Conservation (phyloP, 257 asterid species). For the Przewalskia tangutica region DNA sequence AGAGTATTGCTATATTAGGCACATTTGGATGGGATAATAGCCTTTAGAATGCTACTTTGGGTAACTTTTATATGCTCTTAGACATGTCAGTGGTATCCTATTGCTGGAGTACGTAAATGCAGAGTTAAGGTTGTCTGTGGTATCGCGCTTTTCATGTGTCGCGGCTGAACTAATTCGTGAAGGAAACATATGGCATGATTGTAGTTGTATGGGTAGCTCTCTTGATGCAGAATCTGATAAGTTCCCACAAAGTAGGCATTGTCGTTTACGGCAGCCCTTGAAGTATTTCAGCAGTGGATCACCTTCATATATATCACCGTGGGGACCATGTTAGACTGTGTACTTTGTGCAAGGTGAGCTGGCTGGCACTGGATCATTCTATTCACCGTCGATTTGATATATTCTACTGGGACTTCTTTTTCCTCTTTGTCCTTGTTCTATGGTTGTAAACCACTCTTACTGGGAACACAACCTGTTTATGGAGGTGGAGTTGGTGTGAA, state of each 20-base stretch:
- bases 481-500: neutral
- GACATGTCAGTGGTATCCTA: neutral
- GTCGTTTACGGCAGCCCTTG: slow-evolving; percentile 4
- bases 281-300: neutral
- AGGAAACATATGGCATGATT: neutral
- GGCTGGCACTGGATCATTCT: slow-evolving; percentile 1
- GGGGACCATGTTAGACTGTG: slow-evolving; percentile 2
- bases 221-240: neutral
- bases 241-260: slow-evolving; percentile 2
- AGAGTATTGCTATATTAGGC: neutral
- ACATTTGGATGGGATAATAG: neutral
- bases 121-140: neutral
- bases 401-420: neutral
- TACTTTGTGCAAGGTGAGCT: slow-evolving; percentile 15
- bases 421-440: neutral
- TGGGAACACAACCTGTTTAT: neutral
- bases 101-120: neutral
- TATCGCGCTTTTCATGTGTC: neutral
- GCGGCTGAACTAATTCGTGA: slow-evolving; percentile 3
- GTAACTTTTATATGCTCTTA: neutral
- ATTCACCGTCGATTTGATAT: neutral
- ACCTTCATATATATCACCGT: neutral
- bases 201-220: neutral
- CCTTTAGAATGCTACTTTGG: neutral
- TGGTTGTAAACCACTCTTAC: neutral